A percentile compares a stretch with the other conserved stretches of the same genome.
These are phyloP conservation scores for Schizosaccharomyces osmophilus DNA, from an alignment of 805 yeast genomes.

Conservation along the genomic window DNA sequence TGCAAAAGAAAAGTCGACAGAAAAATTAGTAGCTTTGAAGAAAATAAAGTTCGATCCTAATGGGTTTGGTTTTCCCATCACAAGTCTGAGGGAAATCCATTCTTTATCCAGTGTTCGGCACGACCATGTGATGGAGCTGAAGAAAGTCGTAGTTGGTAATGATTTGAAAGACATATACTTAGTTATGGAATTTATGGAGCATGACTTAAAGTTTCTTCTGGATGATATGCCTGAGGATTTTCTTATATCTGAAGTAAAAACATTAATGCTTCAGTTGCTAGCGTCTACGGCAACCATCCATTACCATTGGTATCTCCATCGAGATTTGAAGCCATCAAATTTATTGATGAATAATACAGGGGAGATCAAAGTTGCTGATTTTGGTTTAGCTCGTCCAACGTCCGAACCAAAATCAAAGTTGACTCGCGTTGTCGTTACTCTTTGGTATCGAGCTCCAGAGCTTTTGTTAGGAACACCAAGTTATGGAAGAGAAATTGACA, in stretches of 20 bases:
- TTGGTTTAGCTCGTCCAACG: conserved; percentile 32
- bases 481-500: conserved; percentile 18
- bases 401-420: conserved; percentile 7
- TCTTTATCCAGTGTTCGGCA: conserved; percentile 27
- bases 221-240: conserved; percentile 11
- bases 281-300: conserved; percentile 11
- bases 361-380: conserved; percentile 12
- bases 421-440: conserved; percentile 20
- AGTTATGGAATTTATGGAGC: conserved; percentile 14
- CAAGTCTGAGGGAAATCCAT: conserved; percentile 41
- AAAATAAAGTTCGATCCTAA: conserved; percentile 23
- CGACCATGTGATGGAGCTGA: conserved; percentile 26
- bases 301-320: conserved; percentile 10
- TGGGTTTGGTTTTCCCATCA: conserved; percentile 36
- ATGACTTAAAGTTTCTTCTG: conserved; percentile 11
- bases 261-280: conserved; percentile 11
- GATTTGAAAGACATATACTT: conserved; percentile 9
- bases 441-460: conserved; percentile 27
- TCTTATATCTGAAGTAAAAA: conserved; percentile 12
- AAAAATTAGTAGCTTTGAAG: conserved; percentile 32
- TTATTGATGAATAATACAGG: conserved; percentile 10
- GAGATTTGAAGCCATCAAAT: conserved; percentile 13
- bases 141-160: conserved; percentile 27
- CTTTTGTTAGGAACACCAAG: conserved; percentile 22
- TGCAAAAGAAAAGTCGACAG: conserved; percentile 22